Base-by-base conservation (phyloP, 1,284 basidiomycete genomes). In the Kwoniella shivajii region DNA sequence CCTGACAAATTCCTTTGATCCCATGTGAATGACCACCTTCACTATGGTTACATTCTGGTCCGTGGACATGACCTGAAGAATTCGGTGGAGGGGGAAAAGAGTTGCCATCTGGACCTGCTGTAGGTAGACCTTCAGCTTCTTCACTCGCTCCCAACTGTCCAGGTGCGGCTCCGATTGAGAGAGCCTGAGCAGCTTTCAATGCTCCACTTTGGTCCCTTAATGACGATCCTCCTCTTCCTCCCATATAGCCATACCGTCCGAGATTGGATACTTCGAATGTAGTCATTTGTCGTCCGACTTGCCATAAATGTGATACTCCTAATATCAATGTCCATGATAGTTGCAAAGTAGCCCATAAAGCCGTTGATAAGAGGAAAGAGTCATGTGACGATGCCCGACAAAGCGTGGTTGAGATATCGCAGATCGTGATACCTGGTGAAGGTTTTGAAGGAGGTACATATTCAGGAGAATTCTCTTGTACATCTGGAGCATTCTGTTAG, bases 201-300 rank as follows among this genome's bases (percentile, higher is more conserved):
- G 78, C 78, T 7, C 78, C 78, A 29, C 63, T 63, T 61, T 79
- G 78, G 44, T 78, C 77, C 11, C 75, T 63, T 42, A 79, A 54
- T 24, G 71, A 73, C 27, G 69, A 83, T 5, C 90, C 90, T 2
- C 81, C 82, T 29, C 90, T 86, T 0, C 93, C 93, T 45, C 95
- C 96, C 92, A 99, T 97, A 80, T 87, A 98, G 2, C 96, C 95
- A 70, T 88, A 97, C 47, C 95, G 84, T 0, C 94, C 92, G 3
- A 98, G 85, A 72, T 99, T 99, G 57, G 87, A 89, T 5, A 98
- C 90, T 73, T 99, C 95, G 55, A 96, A 84, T 0, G 95, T 97
- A 0, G 95, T 99, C 85, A 99, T 91, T 73, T 99, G 95, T 18
- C 89, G 84, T 9, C 87, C 84, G 51, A 98, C 85, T 78, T 98